Conservation (phyloP, 2,329 filamentous ascomycete genomes). For the Neopestalotiopsis clavispora region DNA sequence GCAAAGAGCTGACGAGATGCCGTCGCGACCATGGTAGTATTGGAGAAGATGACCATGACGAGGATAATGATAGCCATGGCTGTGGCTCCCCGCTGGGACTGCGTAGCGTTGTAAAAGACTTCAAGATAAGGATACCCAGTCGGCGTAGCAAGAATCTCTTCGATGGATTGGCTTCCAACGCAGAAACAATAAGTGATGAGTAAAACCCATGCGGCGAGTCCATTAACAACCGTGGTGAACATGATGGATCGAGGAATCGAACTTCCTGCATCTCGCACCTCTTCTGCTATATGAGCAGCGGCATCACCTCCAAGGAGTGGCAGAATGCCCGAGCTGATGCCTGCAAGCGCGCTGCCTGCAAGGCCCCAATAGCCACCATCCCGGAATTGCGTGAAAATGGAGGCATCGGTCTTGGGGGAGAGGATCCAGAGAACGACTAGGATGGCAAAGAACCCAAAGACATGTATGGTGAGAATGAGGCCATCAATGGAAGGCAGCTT, state of each 20-base stretch:
- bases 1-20: no score
- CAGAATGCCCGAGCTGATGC: neutral
- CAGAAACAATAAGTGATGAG: conserved; percentile 29
- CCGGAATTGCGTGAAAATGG: no score
- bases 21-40: no score
- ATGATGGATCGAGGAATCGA: conserved; percentile 44
- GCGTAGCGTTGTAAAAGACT: conserved; percentile 28
- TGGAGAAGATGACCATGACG: no score
- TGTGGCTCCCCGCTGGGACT: no score
- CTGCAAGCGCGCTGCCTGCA: no score
- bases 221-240: conserved; percentile 25
- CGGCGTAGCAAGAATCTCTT: neutral
- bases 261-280: conserved; percentile 40
- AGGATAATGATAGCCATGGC: no score
- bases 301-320: conserved; percentile 50
- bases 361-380: no score
- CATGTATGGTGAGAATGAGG: conserved; percentile 46
- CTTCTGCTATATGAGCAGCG: conserved; percentile 43
- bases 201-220: conserved; percentile 26
- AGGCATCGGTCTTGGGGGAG: no score
- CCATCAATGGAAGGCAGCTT: conserved; percentile 47
- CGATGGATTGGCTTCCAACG: conserved; percentile 23
- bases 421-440: conserved; percentile 47
- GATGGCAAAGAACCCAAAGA: conserved; percentile 48
- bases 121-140: conserved; percentile 36